These are phyloP conservation scores for Trypanosoma caninum DNA, from an alignment of 208 protist genomes.

Conservation along the genomic window DNA sequence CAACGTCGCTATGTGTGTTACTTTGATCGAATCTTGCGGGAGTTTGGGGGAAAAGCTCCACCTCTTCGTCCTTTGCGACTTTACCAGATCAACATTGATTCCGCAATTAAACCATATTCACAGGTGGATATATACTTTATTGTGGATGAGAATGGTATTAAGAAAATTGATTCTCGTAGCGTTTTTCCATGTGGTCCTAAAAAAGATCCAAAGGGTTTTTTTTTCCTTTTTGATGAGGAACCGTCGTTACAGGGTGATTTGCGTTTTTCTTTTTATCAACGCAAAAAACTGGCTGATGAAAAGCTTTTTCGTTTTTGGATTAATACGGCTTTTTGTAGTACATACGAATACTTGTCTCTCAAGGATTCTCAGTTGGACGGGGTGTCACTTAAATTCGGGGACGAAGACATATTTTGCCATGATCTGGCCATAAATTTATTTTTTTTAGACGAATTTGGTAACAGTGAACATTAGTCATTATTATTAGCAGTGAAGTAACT, in stretches of 20 bases:
- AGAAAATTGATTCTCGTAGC: conserved; percentile 39
- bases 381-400: conserved; percentile 1
- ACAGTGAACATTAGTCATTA: too few species aligned
- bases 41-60: conserved; percentile 24
- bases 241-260: conserved; percentile 29
- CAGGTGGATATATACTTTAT: conserved; percentile 42
- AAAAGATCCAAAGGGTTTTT: conserved; percentile 21
- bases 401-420: conserved; percentile 13
- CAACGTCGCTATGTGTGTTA: conserved; percentile 61
- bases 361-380: conserved; percentile 14
- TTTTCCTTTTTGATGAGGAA: conserved; percentile 30
- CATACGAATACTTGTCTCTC: conserved; percentile 18
- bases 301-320: conserved; percentile 25
- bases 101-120: conserved; percentile 17
- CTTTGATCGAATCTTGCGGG: conserved; percentile 28
- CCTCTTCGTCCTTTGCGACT: conserved; percentile 9
- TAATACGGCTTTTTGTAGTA: conserved; percentile 17
- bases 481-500: too few species aligned
- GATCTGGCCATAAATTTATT: conserved; percentile 13
- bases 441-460: conserved; percentile 12
- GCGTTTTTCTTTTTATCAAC: conserved; percentile 33
- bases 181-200: conserved; percentile 27
- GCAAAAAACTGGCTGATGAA: conserved; percentile 29
- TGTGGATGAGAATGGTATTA: conserved; percentile 21
- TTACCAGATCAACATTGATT: conserved; percentile 23